Conservation (phyloP, 2,329 filamentous ascomycete species). For the Conoideocrella luteorostrata region DNA sequence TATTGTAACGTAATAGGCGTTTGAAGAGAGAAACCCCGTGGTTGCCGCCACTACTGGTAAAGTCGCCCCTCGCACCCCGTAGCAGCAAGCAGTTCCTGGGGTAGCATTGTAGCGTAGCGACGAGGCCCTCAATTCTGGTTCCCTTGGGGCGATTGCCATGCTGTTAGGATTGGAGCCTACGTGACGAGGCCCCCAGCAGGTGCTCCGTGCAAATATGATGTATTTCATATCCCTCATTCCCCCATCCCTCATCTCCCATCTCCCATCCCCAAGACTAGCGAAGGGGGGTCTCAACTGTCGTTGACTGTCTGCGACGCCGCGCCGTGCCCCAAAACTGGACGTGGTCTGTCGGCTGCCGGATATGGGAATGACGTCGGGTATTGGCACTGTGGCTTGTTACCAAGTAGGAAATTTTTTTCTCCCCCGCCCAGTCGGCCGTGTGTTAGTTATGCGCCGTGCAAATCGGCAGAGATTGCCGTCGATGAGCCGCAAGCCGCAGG, state of each 20-base stretch:
- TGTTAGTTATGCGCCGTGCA: not conserved
- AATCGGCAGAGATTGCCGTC: constrained; percentile 7
- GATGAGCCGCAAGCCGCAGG: constrained; percentile 2
- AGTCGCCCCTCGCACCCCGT: too few species aligned
- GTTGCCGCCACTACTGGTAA: too few species aligned
- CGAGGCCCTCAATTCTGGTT: not conserved
- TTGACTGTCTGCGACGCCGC: not conserved
- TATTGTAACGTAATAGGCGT: too few species aligned
- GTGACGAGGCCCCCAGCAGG: too few species aligned
- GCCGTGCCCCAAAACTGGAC: not conserved
- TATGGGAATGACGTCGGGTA: constrained; percentile 7
- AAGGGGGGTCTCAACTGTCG: too few species aligned
- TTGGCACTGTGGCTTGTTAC: not conserved
- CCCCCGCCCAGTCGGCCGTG: not conserved
- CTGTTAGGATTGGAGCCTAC: too few species aligned
- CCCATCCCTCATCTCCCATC: too few species aligned
- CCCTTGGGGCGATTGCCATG: too few species aligned
- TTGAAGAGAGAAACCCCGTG: not conserved
- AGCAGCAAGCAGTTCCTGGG: not conserved
- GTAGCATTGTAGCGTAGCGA: constrained; percentile 1
- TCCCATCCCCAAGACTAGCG: too few species aligned
- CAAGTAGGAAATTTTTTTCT: not conserved
- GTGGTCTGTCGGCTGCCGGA: constrained; percentile 5
- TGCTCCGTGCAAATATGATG: too few species aligned
- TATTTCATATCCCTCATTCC: too few species aligned